Evolutionary conservation across 192 early-diverging fungal species (phyloP), one percentile per base, ranked within the genome.

Genomic region (Coemansia sp.): DNA sequence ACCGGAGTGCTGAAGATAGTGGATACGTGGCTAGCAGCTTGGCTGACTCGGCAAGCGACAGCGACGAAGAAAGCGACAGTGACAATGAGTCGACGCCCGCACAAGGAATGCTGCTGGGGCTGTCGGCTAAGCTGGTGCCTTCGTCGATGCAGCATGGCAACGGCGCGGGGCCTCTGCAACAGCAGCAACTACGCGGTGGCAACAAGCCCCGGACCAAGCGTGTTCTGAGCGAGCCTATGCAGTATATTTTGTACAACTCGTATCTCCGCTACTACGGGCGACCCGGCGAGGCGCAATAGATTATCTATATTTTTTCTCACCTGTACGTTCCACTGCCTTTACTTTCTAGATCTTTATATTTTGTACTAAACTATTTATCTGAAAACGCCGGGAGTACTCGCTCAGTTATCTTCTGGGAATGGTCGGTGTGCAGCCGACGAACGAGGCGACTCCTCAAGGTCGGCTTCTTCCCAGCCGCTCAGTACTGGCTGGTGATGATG

Each of bases 191-290:
- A n/a, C n/a, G n/a, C n/a, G n/a, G 21, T 9, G 13, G 34, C 14
- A 35, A 37, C 16, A 77, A 77, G 33, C 74, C 60, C 21, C 59
- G 58, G 23, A 66, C 64, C 28, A 79, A 74, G 24, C 71, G 77
- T 10, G 71, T 79, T 48, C 67, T 79, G 9, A 74, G 71, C 45
- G 77, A 79, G 58, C 77, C 77, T 0, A 79, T 79, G 77, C 77
- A 79, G 65, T 79, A 79, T 31, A 79, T 79, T 6, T 28, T 79
- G 61, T 79, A 79, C 58, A 79, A 79, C 45, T 79, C 77, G 34
- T 79, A 79, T 38, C 57, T 79, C 21, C 67, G 77, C 20, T 79
- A 79, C 77, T 79, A 79, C 46, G 77, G 77, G n/a, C 65, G 63
- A 10, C 76, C 71, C 7, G 57, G 64, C 21, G 66, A 78, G 21